Percentiles rank a stretch among this genome's conserved stretches.
These are phyloP conservation scores for Leishmania aethiopica DNA, from an alignment of 208 protist genomes.

Conservation along the genomic window DNA sequence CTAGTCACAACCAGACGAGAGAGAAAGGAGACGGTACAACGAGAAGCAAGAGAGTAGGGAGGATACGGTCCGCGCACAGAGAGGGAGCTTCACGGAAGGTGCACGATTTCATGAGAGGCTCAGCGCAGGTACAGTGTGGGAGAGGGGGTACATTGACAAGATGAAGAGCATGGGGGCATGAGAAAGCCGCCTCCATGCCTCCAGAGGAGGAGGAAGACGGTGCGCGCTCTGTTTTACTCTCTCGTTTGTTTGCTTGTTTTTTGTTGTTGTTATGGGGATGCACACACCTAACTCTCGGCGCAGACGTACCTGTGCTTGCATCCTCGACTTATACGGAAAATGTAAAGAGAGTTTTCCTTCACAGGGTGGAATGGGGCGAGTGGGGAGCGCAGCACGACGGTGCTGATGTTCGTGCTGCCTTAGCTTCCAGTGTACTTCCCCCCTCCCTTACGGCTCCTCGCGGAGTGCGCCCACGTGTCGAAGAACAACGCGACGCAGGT, in stretches of 20 bases:
- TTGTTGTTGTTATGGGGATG: not conserved
- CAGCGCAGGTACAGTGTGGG: not conserved
- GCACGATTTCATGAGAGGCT: not conserved
- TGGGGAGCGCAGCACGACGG: not conserved
- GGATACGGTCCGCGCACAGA: not conserved
- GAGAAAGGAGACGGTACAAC: not conserved
- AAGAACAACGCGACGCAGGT: not conserved
- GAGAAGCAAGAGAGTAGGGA: not conserved
- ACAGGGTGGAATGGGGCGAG: not conserved
- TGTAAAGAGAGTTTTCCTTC: not conserved
- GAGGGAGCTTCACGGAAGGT: not conserved
- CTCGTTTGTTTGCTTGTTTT: not conserved
- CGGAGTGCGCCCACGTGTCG: not conserved
- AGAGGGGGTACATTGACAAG: not conserved
- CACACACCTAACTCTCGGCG: not conserved
- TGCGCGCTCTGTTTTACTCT: not conserved
- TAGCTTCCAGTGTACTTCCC: not conserved
- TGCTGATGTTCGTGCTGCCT: not conserved
- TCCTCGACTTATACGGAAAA: not conserved
- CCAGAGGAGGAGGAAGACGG: not conserved
- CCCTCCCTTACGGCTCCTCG: not conserved
- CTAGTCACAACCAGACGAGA: not conserved
- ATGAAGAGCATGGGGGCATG: not conserved
- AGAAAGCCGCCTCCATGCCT: not conserved
- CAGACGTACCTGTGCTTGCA: not conserved